phyloP scores from a whole-genome alignment of 2,329 filamentous ascomycete genomes.

The Talaromyces islandicus region DNA sequence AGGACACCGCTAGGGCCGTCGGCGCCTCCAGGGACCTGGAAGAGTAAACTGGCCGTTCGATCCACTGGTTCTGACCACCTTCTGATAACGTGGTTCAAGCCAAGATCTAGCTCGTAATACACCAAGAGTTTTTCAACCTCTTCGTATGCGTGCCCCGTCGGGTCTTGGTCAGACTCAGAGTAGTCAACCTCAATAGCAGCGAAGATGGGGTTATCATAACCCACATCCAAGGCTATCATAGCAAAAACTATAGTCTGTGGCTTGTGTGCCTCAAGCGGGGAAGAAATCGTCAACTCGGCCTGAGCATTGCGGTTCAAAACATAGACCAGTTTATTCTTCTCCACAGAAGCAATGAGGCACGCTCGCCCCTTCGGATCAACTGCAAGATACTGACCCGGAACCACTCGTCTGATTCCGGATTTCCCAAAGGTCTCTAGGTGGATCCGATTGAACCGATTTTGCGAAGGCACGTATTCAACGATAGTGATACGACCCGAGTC shows the following conservation, averaged over 20 bases:
- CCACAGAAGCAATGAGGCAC: conserved; percentile 85
- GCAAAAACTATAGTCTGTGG: conserved; percentile 85
- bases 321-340: conserved; percentile 99
- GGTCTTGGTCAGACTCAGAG: conserved; percentile 82
- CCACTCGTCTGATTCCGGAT: conserved; percentile 84
- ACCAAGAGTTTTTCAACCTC: conserved; percentile 86
- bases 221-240: conserved; percentile 83
- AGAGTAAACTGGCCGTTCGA: conserved; percentile 78
- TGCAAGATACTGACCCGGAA: conserved; percentile 93
- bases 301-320: conserved; percentile 93
- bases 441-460: conserved; percentile 81
- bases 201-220: conserved; percentile 95
- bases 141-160: conserved; percentile 72
- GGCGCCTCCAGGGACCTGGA: conserved; percentile 89
- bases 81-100: conserved; percentile 91
- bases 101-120: conserved; percentile 95
- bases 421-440: conserved; percentile 98
- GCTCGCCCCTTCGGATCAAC: conserved; percentile 94
- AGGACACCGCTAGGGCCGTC: conserved; percentile 93
- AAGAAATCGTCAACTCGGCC: conserved; percentile 93
- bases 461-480: conserved; percentile 79
- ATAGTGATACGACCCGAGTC: conserved; percentile 95
- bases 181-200: conserved; percentile 93
- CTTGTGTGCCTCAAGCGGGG: conserved; percentile 92
- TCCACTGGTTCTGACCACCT: conserved; percentile 96